A percentile compares a stretch with the other conserved stretches of the same genome.
phyloP scores from a whole-genome alignment of 2,329 filamentous ascomycete species.

The Lithohypha guttulata region DNA sequence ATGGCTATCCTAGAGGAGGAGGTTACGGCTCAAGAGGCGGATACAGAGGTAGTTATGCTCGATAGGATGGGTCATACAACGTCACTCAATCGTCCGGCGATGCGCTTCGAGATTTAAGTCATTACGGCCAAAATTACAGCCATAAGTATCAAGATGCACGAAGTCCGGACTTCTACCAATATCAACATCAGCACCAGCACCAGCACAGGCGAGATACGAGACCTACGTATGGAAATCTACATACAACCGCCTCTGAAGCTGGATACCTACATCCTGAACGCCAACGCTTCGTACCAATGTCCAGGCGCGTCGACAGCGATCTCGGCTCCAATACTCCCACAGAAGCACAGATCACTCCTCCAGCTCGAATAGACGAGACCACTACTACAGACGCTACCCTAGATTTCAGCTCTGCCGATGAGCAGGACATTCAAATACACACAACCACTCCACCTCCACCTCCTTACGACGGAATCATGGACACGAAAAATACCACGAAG shows the following conservation, averaged over 20 bases:
- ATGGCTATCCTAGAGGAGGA: slow-evolving; percentile 49
- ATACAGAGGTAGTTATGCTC: slow-evolving; percentile 8
- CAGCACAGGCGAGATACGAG: too few relatives aligned
- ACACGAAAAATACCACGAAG: too few relatives aligned
- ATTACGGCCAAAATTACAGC: background rate
- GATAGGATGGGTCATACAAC: background rate
- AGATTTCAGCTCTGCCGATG: too few relatives aligned
- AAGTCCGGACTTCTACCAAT: too few relatives aligned
- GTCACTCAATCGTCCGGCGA: background rate
- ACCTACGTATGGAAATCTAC: too few relatives aligned
- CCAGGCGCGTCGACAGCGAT: background rate
- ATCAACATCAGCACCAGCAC: too few relatives aligned
- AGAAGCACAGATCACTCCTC: background rate
- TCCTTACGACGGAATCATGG: too few relatives aligned
- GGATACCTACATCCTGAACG: background rate
- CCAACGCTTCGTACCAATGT: background rate
- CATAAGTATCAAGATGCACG: background rate
- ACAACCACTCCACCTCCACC: background rate
- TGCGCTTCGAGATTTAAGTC: background rate
- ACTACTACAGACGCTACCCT: too few relatives aligned
- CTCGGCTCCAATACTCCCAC: background rate
- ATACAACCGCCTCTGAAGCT: background rate
- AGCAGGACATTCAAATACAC: background rate
- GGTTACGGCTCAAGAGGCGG: slow-evolving; percentile 31
- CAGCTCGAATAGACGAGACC: too few relatives aligned